Percentiles rank a stretch among this genome's conserved stretches.
Evolutionary conservation across 2,329 filamentous ascomycete genomes (phyloP).

Genomic region (Zasmidium cellare): DNA sequence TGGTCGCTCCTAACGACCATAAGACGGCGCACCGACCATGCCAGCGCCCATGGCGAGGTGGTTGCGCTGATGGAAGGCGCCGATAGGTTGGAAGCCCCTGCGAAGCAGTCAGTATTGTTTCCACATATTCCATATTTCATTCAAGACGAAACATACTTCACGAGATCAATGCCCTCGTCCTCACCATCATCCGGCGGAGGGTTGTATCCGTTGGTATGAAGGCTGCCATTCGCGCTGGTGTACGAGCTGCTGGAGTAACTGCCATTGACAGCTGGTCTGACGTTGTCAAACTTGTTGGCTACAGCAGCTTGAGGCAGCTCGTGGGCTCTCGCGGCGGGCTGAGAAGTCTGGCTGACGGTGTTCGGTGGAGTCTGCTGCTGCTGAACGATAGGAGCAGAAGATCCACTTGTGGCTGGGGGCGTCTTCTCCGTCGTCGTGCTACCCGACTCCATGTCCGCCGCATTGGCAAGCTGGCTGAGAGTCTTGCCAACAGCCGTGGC

Average conservation of each 20-base stretch:
- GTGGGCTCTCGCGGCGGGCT: constrained; percentile 17
- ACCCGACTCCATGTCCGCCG: constrained; percentile 16
- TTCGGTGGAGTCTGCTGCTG: constrained; percentile 27
- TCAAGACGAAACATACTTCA: constrained; percentile 42
- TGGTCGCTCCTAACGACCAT: constrained; percentile 21
- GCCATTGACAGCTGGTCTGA: constrained; percentile 14
- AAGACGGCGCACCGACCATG: constrained; percentile 21
- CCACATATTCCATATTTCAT: neutral
- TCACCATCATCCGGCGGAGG: constrained; percentile 43
- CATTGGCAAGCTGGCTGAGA: constrained; percentile 28
- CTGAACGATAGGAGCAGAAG: constrained; percentile 11
- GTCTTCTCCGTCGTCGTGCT: constrained; percentile 16
- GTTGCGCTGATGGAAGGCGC: constrained; percentile 45
- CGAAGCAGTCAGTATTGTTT: constrained; percentile 14
- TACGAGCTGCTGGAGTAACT: constrained; percentile 4
- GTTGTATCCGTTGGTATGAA: constrained; percentile 20
- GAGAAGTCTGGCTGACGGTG: constrained; percentile 19
- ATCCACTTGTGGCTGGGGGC: constrained; percentile 17
- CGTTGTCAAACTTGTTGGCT: constrained; percentile 20
- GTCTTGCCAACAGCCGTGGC: constrained; percentile 34
- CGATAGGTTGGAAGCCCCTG: constrained; percentile 53
- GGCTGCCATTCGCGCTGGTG: constrained; percentile 4
- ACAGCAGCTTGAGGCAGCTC: constrained; percentile 23
- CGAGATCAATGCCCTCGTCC: constrained; percentile 50
- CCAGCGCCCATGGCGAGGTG: constrained; percentile 31